Percentiles rank a stretch among this genome's conserved stretches.
Conservation (phyloP, 805 yeast species). For the Candida cerambycidarum region DNA sequence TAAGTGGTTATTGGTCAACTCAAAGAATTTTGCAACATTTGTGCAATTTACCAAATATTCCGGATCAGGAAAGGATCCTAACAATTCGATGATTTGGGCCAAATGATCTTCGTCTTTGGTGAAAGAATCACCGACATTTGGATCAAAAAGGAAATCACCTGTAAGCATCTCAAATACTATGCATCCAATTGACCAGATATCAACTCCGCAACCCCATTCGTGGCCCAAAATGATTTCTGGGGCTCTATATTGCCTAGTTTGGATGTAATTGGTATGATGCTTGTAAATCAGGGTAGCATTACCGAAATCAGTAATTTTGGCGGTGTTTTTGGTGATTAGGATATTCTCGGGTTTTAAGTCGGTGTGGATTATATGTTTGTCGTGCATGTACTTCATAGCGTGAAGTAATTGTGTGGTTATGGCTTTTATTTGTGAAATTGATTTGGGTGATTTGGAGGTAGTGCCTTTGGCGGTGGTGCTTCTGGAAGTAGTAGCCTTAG, state of each 20-base stretch:
- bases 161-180: constrained; percentile 85
- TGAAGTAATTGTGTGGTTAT: constrained; percentile 55
- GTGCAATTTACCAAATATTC: constrained; percentile 42
- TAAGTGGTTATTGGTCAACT: constrained; percentile 21
- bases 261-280: constrained; percentile 87
- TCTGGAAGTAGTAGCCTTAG: too few species aligned
- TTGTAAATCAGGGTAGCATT: constrained; percentile 81
- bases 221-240: constrained; percentile 63
- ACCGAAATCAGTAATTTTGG: constrained; percentile 88
- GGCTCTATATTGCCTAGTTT: constrained; percentile 88
- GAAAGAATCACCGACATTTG: constrained; percentile 71
- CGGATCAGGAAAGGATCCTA: constrained; percentile 41
- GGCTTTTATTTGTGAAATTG: constrained; percentile 48
- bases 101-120: constrained; percentile 91
- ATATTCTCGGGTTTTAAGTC: constrained; percentile 38
- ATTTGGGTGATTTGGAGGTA: too few species aligned
- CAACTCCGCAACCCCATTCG: constrained; percentile 93
- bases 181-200: constrained; percentile 93
- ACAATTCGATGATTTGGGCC: constrained; percentile 76
- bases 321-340: constrained; percentile 19
- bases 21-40: constrained; percentile 40
- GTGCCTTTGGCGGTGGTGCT: too few species aligned
- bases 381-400: constrained; percentile 59
- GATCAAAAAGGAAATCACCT: constrained; percentile 92
- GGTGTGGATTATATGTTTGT: constrained; percentile 36